phyloP scores from a whole-genome alignment of 176 grass and related monocot species.

The Oropetium thomaeum region DNA sequence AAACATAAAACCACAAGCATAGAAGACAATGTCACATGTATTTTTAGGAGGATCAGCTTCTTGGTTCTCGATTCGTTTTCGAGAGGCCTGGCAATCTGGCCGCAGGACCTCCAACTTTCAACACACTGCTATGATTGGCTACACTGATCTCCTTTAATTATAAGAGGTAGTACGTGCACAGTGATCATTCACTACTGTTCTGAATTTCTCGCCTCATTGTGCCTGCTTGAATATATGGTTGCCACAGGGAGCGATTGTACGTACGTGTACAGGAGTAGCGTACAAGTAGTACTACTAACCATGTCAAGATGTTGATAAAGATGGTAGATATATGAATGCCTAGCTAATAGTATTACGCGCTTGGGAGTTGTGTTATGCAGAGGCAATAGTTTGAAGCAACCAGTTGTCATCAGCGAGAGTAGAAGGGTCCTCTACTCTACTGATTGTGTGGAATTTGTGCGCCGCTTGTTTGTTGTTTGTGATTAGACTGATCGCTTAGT shows the following conservation, averaged over 20 bases:
- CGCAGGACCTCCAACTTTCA: neutral
- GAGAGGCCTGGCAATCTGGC: too few species aligned
- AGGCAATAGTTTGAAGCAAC: neutral
- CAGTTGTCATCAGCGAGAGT: too few species aligned
- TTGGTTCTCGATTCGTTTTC: neutral
- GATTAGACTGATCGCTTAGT: neutral
- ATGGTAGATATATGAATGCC: neutral
- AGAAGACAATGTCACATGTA: too few species aligned
- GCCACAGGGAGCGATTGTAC: too few species aligned
- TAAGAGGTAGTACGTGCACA: too few species aligned
- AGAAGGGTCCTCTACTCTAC: too few species aligned
- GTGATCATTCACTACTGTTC: neutral
- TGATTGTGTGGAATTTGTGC: too few species aligned
- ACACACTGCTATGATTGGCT: neutral
- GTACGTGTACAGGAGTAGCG: too few species aligned
- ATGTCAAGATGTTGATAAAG: neutral
- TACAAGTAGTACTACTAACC: neutral
- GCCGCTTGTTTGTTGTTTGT: neutral
- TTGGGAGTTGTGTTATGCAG: neutral
- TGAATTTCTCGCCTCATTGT: neutral
- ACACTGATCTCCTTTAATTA: neutral
- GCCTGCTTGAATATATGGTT: neutral
- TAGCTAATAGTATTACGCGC: too few species aligned
- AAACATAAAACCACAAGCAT: too few species aligned
- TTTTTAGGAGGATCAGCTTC: too few species aligned